Evolutionary conservation across 2,329 filamentous ascomycete species (phyloP).

Genomic region (Fusarium ambrosium): DNA sequence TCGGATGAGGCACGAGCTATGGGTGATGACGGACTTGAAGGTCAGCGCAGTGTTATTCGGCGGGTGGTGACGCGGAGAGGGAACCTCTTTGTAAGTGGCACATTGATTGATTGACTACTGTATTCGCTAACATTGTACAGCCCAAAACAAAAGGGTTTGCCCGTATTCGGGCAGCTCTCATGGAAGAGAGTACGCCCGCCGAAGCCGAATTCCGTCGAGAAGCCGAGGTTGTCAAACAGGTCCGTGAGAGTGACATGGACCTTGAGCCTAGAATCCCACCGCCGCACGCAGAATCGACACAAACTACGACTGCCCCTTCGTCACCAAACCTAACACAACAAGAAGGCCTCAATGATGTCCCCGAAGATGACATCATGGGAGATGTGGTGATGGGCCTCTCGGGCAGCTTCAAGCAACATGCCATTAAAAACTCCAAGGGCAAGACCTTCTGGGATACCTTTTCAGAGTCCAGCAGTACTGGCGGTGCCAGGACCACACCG

Average conservation of each 20-base stretch:
- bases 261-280: conserved; percentile 61
- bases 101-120: not conserved
- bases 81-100: conserved; percentile 81
- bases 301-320: conserved; percentile 71
- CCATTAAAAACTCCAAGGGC: conserved; percentile 78
- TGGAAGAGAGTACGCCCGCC: conserved; percentile 88
- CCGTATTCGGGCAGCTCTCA: conserved; percentile 87
- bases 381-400: conserved; percentile 65
- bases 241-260: conserved; percentile 87
- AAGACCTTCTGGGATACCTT: conserved; percentile 82
- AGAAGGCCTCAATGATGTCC: conserved; percentile 76
- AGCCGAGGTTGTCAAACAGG: conserved; percentile 94
- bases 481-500: conserved; percentile 69
- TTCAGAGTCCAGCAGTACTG: conserved; percentile 73
- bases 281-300: conserved; percentile 60
- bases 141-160: conserved; percentile 98
- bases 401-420: conserved; percentile 81
- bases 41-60: conserved; percentile 81
- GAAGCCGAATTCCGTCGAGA: conserved; percentile 92
- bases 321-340: conserved; percentile 77
- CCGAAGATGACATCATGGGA: conserved; percentile 77
- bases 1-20: conserved; percentile 77
- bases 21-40: conserved; percentile 67
- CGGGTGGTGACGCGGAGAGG: conserved; percentile 87
- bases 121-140: conserved; percentile 61